These are phyloP conservation scores for Luffa aegyptiaca DNA, from an alignment of 306 rosid species.

Conservation along the genomic window DNA sequence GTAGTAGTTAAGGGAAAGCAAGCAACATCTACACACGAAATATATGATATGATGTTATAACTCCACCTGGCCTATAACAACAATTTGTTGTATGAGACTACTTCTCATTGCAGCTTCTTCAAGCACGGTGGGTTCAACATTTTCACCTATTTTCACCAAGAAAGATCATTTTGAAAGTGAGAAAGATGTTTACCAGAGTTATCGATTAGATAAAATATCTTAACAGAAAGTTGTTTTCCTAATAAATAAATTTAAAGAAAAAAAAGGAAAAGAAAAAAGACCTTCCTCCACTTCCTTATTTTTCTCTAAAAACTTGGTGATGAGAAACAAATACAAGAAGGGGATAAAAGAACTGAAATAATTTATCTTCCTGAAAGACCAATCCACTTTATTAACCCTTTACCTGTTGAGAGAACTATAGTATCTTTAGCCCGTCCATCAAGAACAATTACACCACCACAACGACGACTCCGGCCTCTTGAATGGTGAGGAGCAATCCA, in stretches of 20 bases:
- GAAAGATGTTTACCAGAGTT: background rate
- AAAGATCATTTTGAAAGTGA: slow-evolving; percentile 5
- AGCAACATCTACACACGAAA: background rate
- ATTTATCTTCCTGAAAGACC: background rate
- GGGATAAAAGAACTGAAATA: background rate
- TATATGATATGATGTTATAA: background rate
- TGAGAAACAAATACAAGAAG: background rate
- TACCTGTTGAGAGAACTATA: slow-evolving; percentile 87
- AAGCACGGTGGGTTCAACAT: slow-evolving; percentile 75
- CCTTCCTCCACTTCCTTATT: background rate
- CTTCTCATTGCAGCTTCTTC: slow-evolving; percentile 94
- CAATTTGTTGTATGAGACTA: slow-evolving; percentile 68
- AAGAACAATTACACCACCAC: slow-evolving; percentile 66
- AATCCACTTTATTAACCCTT: background rate
- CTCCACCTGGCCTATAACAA: slow-evolving; percentile 86
- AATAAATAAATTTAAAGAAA: too few relatives aligned
- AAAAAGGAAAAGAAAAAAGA: background rate
- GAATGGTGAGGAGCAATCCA: slow-evolving; percentile 84
- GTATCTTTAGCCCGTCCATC: slow-evolving; percentile 97
- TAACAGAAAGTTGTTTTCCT: background rate
- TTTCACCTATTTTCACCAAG: slow-evolving; percentile 60
- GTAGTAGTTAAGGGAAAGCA: slow-evolving; percentile 1
- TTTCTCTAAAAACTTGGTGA: background rate
- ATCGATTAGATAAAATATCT: background rate
- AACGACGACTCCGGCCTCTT: slow-evolving; percentile 52